A percentile compares a stretch with the other conserved stretches of the same genome.
phyloP scores from a whole-genome alignment of 2,329 filamentous ascomycete species.

The Botrytis elliptica region DNA sequence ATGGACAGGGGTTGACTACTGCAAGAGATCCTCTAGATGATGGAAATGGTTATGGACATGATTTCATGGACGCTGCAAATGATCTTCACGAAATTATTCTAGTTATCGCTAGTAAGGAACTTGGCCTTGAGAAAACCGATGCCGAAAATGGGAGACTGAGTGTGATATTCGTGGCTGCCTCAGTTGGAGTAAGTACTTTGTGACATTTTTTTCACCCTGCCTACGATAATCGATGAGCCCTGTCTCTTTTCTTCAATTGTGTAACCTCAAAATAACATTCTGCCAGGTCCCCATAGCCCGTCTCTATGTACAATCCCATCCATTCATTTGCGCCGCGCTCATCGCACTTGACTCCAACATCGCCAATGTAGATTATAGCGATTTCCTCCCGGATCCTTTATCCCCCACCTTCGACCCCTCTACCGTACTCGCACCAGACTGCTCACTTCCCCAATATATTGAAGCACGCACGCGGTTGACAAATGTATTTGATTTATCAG shows the following conservation, averaged over 20 bases:
- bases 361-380: constrained; percentile 36
- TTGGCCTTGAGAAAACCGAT: constrained; percentile 18
- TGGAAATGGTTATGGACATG: constrained; percentile 35
- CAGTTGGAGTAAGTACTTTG: constrained; percentile 35
- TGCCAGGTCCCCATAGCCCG: constrained; percentile 33
- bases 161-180: constrained; percentile 37
- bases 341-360: constrained; percentile 41
- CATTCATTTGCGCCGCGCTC: constrained; percentile 34
- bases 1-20: constrained; percentile 34
- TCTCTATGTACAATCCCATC: constrained; percentile 37
- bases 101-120: constrained; percentile 26
- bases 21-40: constrained; percentile 34
- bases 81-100: constrained; percentile 38
- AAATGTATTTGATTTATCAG: constrained; percentile 35
- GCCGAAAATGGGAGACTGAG: constrained; percentile 25
- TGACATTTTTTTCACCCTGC: neutral
- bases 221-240: neutral
- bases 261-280: neutral
- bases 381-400: constrained; percentile 36
- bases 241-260: too few species aligned
- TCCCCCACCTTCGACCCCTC: constrained; percentile 33
- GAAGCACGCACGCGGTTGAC: constrained; percentile 34
- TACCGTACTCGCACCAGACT: constrained; percentile 32
- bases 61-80: constrained; percentile 33
- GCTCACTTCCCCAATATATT: constrained; percentile 36